phyloP scores from a whole-genome alignment of 75 land plant genomes.

The Gnetum montanum region DNA sequence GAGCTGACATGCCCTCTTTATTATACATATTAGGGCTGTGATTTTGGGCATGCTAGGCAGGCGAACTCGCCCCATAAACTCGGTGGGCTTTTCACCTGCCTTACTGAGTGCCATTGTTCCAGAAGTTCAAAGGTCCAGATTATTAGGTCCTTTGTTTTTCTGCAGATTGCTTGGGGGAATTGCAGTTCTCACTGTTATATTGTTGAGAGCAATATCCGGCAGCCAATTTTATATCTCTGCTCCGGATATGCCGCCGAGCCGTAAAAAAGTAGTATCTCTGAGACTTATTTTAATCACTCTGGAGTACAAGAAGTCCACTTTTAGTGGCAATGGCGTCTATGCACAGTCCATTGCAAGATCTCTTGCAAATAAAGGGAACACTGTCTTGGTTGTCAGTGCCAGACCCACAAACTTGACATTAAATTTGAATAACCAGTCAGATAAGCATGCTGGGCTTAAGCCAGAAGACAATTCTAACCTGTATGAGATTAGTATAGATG shows the following conservation, averaged over 20 bases:
- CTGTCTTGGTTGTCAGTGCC: constrained; percentile 11
- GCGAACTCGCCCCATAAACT: constrained; percentile 11
- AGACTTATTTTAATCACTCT: constrained; percentile 12
- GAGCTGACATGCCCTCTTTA: too few species aligned
- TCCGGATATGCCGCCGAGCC: neutral
- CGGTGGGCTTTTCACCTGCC: constrained; percentile 9
- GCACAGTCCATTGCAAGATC: constrained; percentile 20
- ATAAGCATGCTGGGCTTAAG: neutral
- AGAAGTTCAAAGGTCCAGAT: constrained; percentile 12
- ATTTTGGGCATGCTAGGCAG: constrained; percentile 15
- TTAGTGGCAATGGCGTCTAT: constrained; percentile 20
- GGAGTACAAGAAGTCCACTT: constrained; percentile 14
- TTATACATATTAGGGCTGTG: too few species aligned
- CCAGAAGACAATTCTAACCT: constrained; percentile 1
- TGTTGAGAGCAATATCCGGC: constrained; percentile 3
- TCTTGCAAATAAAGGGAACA: constrained; percentile 10
- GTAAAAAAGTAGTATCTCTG: neutral
- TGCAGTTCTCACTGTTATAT: constrained; percentile 9
- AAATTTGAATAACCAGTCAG: too few species aligned
- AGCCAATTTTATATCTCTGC: neutral
- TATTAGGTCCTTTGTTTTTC: constrained; percentile 2
- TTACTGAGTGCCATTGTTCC: constrained; percentile 3
- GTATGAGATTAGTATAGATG: constrained; percentile 9
- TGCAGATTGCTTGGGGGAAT: constrained; percentile 10
- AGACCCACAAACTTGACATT: constrained; percentile 3